These are phyloP conservation scores for Grosmannia clavigera DNA, from an alignment of 2,329 filamentous ascomycete species.

Conservation along the genomic window DNA sequence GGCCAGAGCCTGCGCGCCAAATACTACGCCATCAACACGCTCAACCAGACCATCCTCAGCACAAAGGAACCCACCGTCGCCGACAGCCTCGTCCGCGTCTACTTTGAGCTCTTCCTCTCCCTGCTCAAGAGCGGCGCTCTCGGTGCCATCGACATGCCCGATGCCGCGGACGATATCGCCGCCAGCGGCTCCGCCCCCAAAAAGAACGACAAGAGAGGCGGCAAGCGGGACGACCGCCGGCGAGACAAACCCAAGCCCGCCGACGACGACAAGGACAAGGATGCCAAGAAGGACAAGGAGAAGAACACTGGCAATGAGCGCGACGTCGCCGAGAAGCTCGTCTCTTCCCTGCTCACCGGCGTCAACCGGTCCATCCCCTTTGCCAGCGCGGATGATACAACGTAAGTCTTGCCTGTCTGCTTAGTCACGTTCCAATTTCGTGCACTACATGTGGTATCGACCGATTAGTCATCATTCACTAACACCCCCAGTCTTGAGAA, in stretches of 20 bases:
- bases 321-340: constrained; percentile 79
- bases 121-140: constrained; percentile 54
- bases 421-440: not conserved
- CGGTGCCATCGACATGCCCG: constrained; percentile 27
- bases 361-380: constrained; percentile 96
- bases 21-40: constrained; percentile 91
- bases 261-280: constrained; percentile 3
- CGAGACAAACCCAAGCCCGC: not conserved
- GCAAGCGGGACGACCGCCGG: not conserved
- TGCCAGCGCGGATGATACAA: constrained; percentile 64
- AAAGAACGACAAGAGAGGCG: not conserved
- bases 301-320: constrained; percentile 33
- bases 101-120: constrained; percentile 78
- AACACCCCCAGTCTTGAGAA: constrained; percentile 52
- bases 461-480: not conserved
- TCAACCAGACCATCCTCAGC: constrained; percentile 93
- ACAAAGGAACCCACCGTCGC: constrained; percentile 71
- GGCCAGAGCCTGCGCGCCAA: constrained; percentile 80
- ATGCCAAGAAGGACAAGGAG: constrained; percentile 20
- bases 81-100: constrained; percentile 72
- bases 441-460: no score
- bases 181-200: constrained; percentile 13
- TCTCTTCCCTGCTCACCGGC: constrained; percentile 81
- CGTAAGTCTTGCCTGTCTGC: constrained; percentile 31
- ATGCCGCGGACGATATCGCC: constrained; percentile 22